These are phyloP conservation scores for Pichia nakasei DNA, from an alignment of 805 yeast genomes.

Conservation along the genomic window DNA sequence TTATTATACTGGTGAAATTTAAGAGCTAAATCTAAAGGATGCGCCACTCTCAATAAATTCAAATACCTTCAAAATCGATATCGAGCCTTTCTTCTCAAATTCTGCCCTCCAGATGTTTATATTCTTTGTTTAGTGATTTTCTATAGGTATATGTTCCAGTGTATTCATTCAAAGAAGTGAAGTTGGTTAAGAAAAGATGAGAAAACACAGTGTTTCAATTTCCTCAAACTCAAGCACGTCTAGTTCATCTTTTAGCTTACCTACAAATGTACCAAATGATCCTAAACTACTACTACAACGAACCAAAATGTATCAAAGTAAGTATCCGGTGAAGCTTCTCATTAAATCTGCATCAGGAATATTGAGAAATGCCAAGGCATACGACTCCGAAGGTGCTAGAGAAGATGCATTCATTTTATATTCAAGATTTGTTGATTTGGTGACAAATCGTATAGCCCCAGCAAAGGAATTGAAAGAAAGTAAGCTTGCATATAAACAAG, in stretches of 20 bases:
- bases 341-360: constrained; percentile 43
- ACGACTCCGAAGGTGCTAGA: constrained; percentile 32
- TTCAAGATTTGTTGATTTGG: constrained; percentile 49
- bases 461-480: constrained; percentile 36
- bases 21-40: too few species aligned
- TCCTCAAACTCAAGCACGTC: constrained; percentile 12
- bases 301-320: constrained; percentile 42
- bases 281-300: constrained; percentile 33
- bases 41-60: too few species aligned
- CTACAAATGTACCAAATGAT: constrained; percentile 16
- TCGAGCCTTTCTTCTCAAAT: too few species aligned
- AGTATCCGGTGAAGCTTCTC: constrained; percentile 45
- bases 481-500: constrained; percentile 15
- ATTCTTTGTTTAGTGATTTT: too few species aligned
- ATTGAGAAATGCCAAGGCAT: constrained; percentile 39
- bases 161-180: too few species aligned
- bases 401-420: constrained; percentile 49
- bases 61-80: too few species aligned
- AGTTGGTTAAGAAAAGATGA: not conserved
- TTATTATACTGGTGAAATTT: too few species aligned
- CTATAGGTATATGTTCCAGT: too few species aligned
- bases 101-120: too few species aligned
- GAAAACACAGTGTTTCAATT: not conserved
- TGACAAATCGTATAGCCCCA: constrained; percentile 36
- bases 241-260: constrained; percentile 10